Evolutionary conservation across 169 alveolate species (phyloP).

Genomic region (Eimeria maxima): DNA sequence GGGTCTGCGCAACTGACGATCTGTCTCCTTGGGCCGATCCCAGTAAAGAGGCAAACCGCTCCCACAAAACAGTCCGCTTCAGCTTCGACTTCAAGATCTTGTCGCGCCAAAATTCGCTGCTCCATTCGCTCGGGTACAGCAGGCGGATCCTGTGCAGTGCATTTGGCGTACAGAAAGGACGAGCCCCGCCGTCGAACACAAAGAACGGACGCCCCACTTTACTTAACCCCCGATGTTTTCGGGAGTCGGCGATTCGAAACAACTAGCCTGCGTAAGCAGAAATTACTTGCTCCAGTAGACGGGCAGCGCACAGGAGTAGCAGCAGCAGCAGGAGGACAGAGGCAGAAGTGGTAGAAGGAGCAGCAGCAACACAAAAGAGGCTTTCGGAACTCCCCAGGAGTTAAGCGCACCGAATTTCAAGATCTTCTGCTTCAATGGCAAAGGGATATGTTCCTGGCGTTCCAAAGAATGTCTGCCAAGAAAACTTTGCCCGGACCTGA

Average conservation of each 20-base stretch:
- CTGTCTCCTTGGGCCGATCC: conserved; percentile 73
- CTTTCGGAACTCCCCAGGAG: not conserved
- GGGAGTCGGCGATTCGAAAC: not conserved
- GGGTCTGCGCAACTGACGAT: conserved; percentile 85
- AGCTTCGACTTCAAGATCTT: conserved; percentile 75
- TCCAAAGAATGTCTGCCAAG: conserved; percentile 88
- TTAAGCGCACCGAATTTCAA: conserved; percentile 84
- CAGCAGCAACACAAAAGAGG: not conserved
- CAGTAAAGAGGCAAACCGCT: conserved; percentile 78
- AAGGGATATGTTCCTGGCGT: conserved; percentile 80
- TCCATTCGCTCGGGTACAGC: conserved; percentile 88
- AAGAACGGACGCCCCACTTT: not conserved
- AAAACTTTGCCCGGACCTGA: conserved; percentile 87
- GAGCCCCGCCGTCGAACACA: not conserved
- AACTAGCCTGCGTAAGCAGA: not conserved
- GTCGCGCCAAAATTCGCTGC: conserved; percentile 85
- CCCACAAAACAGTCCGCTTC: conserved; percentile 77
- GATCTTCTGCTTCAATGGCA: conserved; percentile 87
- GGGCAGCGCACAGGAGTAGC: conserved; percentile 7
- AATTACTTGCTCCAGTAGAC: not conserved
- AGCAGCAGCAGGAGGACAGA: conserved; percentile 2
- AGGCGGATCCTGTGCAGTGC: conserved; percentile 80
- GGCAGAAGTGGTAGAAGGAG: not conserved
- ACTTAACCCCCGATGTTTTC: not conserved
- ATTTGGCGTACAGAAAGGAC: not conserved